Evolutionary conservation across 148 eudicot genomes (phyloP), one percentile per base, ranked within the genome.

Genomic region (Diospyros lotus): DNA sequence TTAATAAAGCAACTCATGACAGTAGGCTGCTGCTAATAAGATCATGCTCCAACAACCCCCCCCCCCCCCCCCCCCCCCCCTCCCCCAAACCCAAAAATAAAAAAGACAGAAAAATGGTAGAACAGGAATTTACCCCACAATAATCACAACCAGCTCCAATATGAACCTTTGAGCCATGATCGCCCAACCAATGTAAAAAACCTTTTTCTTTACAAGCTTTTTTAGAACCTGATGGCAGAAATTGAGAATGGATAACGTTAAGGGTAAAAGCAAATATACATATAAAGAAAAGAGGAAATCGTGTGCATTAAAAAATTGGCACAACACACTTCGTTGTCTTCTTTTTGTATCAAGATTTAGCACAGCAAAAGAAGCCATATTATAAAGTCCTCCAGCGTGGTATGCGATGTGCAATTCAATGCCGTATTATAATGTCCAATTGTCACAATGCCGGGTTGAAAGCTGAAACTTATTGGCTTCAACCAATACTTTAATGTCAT

Each of bases 71-170:
- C 28, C 28, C 28, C 28, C 28, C 28, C 28, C 28, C 0, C 28
- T 0, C 0, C 28, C 28, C 28, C 28, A 28, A 28, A 28, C 28
- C 28, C 28, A 28, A 28, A 28, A 28, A 28, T 28, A 28, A 28
- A 28, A 28, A 28, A 45, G 15, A 8, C 50, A 66, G 68, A 6
- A 71, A 44, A 52, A 69, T 42, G n/a, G 62, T 41, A 79, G 77
- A 59, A 38, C 38, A 42, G 14, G 15, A 75, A 60, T 74, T 84
- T 82, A 93, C 97, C 87, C 95, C 97, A 66, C 97, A 93, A 77
- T 73, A 74, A 79, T 93, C 97, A 78, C 97, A 93, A 69, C 97
- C 95, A 76, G 39, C 82, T 70, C 83, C 87, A 14, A 63, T 2
- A 66, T 93, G 93, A 73, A 87, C 75, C 28, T 83, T 81, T 65